Evolutionary conservation across 768 basidiomycete species (phyloP).

Genomic region (Lentinula raphanica): DNA sequence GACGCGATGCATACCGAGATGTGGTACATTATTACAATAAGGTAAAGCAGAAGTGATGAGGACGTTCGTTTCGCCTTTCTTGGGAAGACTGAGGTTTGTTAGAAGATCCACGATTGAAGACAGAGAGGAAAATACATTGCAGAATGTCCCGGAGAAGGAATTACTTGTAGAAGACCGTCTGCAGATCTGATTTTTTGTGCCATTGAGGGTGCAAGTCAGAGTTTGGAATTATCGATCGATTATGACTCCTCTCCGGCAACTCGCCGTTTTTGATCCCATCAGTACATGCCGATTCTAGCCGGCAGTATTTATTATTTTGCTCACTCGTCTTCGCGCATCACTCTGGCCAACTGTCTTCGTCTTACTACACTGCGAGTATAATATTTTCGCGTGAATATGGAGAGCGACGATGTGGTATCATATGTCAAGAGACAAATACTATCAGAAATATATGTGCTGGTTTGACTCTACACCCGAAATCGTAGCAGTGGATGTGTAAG

Average conservation of each 20-base stretch:
- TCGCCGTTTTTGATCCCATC: no score
- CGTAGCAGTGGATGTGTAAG: no score
- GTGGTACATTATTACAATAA: constrained; percentile 95
- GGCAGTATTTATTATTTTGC: no score
- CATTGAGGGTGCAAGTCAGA: constrained; percentile 27
- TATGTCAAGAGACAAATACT: no score
- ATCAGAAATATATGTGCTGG: no score
- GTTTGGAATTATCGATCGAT: neutral
- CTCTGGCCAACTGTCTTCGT: no score
- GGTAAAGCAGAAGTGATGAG: constrained; percentile 94
- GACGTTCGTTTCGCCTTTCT: constrained; percentile 81
- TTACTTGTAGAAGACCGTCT: constrained; percentile 43
- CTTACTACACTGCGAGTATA: no score
- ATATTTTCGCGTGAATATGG: no score
- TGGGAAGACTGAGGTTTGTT: constrained; percentile 47
- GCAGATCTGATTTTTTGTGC: constrained; percentile 48
- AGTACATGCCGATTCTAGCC: no score
- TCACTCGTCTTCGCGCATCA: no score
- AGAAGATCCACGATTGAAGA: constrained; percentile 11
- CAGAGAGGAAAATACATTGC: constrained; percentile 33
- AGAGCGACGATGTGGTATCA: no score
- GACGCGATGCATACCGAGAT: constrained; percentile 60
- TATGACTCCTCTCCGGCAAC: neutral
- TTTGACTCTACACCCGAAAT: no score
- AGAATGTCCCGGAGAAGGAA: constrained; percentile 47